phyloP scores from a whole-genome alignment of 257 asterid genomes.

The Capsicum pubescens region DNA sequence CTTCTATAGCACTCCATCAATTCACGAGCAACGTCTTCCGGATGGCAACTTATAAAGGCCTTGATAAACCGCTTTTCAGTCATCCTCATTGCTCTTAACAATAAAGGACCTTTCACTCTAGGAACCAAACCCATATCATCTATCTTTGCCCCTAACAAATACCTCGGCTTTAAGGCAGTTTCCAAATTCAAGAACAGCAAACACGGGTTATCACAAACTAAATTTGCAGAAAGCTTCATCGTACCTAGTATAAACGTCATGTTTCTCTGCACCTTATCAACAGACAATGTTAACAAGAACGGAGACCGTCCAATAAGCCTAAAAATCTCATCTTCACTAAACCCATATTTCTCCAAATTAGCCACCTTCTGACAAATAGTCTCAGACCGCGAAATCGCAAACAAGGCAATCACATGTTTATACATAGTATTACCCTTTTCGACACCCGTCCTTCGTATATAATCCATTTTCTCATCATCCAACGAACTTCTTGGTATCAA shows the following conservation, averaged over 20 bases:
- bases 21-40: conserved; percentile 52
- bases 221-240: conserved; percentile 62
- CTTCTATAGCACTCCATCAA: conserved; percentile 47
- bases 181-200: conserved; percentile 64
- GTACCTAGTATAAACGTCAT: conserved; percentile 70
- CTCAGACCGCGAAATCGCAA: conserved; percentile 70
- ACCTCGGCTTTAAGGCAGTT: conserved; percentile 64
- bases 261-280: conserved; percentile 79
- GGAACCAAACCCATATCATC: conserved; percentile 78
- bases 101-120: conserved; percentile 55
- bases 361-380: conserved; percentile 70
- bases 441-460: conserved; percentile 64
- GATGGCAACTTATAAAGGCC: conserved; percentile 64
- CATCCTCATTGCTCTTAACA: conserved; percentile 81
- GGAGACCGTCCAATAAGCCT: conserved; percentile 70
- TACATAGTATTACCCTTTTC: conserved; percentile 62
- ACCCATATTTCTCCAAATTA: conserved; percentile 72
- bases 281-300: conserved; percentile 63
- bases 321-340: conserved; percentile 62
- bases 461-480: conserved; percentile 63
- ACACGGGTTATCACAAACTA: conserved; percentile 52
- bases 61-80: conserved; percentile 62
- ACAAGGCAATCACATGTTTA: conserved; percentile 69
- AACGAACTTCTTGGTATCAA: conserved; percentile 64
- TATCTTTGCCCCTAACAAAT: conserved; percentile 60